These are phyloP conservation scores for Marasmius tenuissimus DNA, from an alignment of 1,284 basidiomycete genomes.

Conservation along the genomic window DNA sequence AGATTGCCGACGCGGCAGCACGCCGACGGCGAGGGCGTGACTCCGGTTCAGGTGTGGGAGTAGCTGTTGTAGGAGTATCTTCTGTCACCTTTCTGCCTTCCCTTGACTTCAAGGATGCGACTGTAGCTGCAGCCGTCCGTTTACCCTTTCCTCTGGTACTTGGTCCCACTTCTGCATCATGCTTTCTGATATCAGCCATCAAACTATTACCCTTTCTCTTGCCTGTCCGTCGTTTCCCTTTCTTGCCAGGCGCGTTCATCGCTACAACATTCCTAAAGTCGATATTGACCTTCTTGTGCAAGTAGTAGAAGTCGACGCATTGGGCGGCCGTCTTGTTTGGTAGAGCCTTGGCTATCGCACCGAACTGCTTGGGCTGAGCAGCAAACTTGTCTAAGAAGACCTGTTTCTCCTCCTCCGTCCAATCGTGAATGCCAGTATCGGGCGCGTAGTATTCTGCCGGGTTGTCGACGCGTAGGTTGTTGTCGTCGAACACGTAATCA, in stretches of 20 bases:
- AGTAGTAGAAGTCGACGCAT: constrained; percentile 94
- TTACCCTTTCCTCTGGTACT: constrained; percentile 20
- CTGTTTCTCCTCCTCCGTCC: constrained; percentile 86
- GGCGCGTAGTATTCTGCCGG: constrained; percentile 80
- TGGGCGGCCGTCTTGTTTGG: constrained; percentile 86
- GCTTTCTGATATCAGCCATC: constrained; percentile 74
- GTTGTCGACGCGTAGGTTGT: constrained; percentile 79
- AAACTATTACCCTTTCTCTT: constrained; percentile 79
- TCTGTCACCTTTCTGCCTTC: constrained; percentile 9
- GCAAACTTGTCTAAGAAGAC: constrained; percentile 84
- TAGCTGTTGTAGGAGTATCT: constrained; percentile 27
- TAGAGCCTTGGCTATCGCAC: constrained; percentile 78
- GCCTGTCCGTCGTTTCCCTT: constrained; percentile 55
- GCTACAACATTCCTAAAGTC: constrained; percentile 81
- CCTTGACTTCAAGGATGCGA: constrained; percentile 1
- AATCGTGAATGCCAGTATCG: constrained; percentile 71
- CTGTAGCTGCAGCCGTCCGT: constrained; percentile 30
- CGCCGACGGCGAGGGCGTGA: constrained; percentile 40
- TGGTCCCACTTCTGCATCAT: constrained; percentile 62
- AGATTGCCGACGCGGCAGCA: constrained; percentile 23
- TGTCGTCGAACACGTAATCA: constrained; percentile 78
- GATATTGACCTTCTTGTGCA: constrained; percentile 87
- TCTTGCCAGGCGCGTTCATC: constrained; percentile 61
- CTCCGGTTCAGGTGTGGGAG: constrained; percentile 71
- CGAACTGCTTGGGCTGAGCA: constrained; percentile 91